phyloP scores from a whole-genome alignment of 1,139 yeast genomes.

The Pichia sp. region DNA sequence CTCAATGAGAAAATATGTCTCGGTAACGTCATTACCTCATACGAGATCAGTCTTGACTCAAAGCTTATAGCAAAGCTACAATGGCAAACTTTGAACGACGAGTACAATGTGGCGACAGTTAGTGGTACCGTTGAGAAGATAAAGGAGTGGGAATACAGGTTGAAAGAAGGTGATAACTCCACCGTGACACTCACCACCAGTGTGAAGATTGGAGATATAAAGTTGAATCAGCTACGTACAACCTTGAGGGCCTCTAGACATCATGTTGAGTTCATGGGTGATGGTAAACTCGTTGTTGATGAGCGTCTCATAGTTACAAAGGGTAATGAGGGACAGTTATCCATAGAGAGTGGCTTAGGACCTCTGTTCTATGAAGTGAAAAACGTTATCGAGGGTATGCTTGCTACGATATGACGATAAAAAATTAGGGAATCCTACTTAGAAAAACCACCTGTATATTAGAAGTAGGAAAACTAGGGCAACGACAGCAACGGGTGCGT shows the following conservation, averaged over 20 bases:
- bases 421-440: constrained; percentile 1
- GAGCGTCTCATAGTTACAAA: constrained; percentile 70
- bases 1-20: constrained; percentile 41
- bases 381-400: constrained; percentile 64
- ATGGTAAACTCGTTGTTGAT: constrained; percentile 85
- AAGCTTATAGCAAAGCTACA: constrained; percentile 51
- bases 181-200: constrained; percentile 16
- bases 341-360: constrained; percentile 71
- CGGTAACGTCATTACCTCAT: constrained; percentile 59
- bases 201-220: constrained; percentile 83
- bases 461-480: constrained; percentile 69
- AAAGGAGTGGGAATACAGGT: constrained; percentile 16
- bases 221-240: constrained; percentile 73
- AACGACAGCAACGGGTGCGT: constrained; percentile 75
- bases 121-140: constrained; percentile 44
- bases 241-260: constrained; percentile 52
- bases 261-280: constrained; percentile 85
- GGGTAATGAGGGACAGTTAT: constrained; percentile 71
- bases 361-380: constrained; percentile 75
- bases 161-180: constrained; percentile 12
- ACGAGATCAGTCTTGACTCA: constrained; percentile 67
- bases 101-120: constrained; percentile 77
- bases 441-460: constrained; percentile 72
- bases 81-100: constrained; percentile 85
- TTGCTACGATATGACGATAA: constrained; percentile 55